Percentiles rank a stretch among this genome's conserved stretches.
Conservation (phyloP, 306 rosid genomes). For the Medicago truncatula region MtrunA17r5.0-ANR NC_053046.1:25082501-25083000, state of each 20-base stretch:
- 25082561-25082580: not conserved
- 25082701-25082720: slow-evolving; percentile 37
- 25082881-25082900: slow-evolving; percentile 60
- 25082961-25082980: slow-evolving; percentile 15
- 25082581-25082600: not conserved
- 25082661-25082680: slow-evolving; percentile 41
- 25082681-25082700: slow-evolving; percentile 58
- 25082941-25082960: slow-evolving; percentile 81
- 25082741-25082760: slow-evolving; percentile 48
- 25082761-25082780: too few species aligned
- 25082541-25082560: slow-evolving; percentile 50
- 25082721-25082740: not conserved
- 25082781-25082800: too few species aligned
- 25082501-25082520: slow-evolving; percentile 63
- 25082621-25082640: not conserved
- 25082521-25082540: slow-evolving; percentile 55
- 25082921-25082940: slow-evolving; percentile 42
- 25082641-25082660: slow-evolving; percentile 73
- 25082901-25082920: slow-evolving; percentile 41
- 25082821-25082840: slow-evolving; percentile 50
- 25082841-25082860: slow-evolving; percentile 52
- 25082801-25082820: not conserved
- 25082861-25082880: slow-evolving; percentile 68
- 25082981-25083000: slow-evolving; percentile 39
- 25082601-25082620: not conserved